phyloP scores from a whole-genome alignment of 2,329 filamentous ascomycete genomes.

The Fusarium palustre region DNA sequence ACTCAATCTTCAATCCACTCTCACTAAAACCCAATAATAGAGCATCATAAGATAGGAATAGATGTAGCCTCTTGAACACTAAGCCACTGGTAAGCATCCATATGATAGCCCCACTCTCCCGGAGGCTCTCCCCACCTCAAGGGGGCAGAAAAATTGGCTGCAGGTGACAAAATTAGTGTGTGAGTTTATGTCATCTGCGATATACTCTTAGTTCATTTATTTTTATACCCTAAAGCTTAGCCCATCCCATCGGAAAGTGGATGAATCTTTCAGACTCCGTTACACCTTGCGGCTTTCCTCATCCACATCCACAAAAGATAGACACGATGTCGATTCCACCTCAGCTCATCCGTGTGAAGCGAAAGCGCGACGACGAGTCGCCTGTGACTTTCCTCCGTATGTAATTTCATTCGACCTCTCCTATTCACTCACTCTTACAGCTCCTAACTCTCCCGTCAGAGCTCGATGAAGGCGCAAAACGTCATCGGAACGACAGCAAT shows the following conservation, averaged over 20 bases:
- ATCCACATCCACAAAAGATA: background rate
- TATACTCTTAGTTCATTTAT: no score
- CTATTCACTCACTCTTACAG: background rate
- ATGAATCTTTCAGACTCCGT: background rate
- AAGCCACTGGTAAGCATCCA: no score
- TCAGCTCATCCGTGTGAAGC: constrained; percentile 70
- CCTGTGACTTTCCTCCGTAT: constrained; percentile 68
- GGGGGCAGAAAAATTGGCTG: no score
- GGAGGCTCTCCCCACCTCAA: constrained; percentile 14
- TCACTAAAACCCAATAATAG: no score
- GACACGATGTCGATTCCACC: constrained; percentile 66
- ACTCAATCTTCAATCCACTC: no score
- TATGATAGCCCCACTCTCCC: constrained; percentile 3
- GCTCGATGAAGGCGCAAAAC: constrained; percentile 65
- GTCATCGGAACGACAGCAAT: constrained; percentile 62
- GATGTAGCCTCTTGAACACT: background rate
- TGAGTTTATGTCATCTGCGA: no score
- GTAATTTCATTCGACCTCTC: constrained; percentile 39
- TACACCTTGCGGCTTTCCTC: background rate
- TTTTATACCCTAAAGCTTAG: no score
- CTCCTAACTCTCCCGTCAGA: constrained; percentile 53
- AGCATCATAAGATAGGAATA: no score
- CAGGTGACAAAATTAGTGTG: no score
- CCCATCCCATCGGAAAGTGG: constrained; percentile 23
- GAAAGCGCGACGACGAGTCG: constrained; percentile 66